A percentile compares a stretch with the other conserved stretches of the same genome.
These are phyloP conservation scores for Colletotrichum somersetense DNA, from an alignment of 2,329 filamentous ascomycete species.

Conservation along the genomic window DNA sequence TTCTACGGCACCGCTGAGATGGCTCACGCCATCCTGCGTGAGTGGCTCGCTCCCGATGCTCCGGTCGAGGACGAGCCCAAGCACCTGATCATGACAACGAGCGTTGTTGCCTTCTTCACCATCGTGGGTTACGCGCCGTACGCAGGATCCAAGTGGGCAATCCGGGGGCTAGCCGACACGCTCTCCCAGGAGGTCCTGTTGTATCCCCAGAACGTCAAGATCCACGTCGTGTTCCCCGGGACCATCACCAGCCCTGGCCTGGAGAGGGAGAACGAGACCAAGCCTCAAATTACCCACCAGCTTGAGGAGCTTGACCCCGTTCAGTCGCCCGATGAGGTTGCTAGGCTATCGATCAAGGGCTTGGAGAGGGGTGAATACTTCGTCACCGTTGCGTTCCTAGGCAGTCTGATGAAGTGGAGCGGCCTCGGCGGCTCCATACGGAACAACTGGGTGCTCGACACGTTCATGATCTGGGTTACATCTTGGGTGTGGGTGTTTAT, in stretches of 20 bases:
- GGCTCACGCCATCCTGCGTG: slow-evolving; percentile 80
- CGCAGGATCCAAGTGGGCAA: slow-evolving; percentile 84
- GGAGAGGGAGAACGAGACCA: slow-evolving; percentile 80
- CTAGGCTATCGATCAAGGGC: slow-evolving; percentile 75
- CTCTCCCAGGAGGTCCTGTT: slow-evolving; percentile 86
- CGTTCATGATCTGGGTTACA: slow-evolving; percentile 63
- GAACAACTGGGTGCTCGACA: slow-evolving; percentile 72
- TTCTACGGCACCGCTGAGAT: slow-evolving; percentile 91
- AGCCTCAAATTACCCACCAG: slow-evolving; percentile 82
- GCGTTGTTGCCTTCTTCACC: slow-evolving; percentile 79
- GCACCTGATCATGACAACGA: slow-evolving; percentile 91
- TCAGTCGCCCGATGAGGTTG: slow-evolving; percentile 84
- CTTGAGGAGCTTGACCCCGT: slow-evolving; percentile 87
- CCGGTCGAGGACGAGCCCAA: slow-evolving; percentile 65
- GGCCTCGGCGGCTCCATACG: slow-evolving; percentile 67
- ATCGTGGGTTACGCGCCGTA: slow-evolving; percentile 88
- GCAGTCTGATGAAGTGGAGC: slow-evolving; percentile 76
- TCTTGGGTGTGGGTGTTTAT: slow-evolving; percentile 70
- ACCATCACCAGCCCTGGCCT: slow-evolving; percentile 84
- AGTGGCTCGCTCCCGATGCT: slow-evolving; percentile 74
- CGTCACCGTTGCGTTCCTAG: slow-evolving; percentile 81
- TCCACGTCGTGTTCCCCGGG: slow-evolving; percentile 87
- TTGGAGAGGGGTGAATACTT: slow-evolving; percentile 86
- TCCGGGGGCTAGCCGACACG: slow-evolving; percentile 85
- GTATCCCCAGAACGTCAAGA: slow-evolving; percentile 85